Evolutionary conservation across 257 asterid species (phyloP), one percentile per base, ranked within the genome.

Genomic region (Galeopsis tetrahit): DNA sequence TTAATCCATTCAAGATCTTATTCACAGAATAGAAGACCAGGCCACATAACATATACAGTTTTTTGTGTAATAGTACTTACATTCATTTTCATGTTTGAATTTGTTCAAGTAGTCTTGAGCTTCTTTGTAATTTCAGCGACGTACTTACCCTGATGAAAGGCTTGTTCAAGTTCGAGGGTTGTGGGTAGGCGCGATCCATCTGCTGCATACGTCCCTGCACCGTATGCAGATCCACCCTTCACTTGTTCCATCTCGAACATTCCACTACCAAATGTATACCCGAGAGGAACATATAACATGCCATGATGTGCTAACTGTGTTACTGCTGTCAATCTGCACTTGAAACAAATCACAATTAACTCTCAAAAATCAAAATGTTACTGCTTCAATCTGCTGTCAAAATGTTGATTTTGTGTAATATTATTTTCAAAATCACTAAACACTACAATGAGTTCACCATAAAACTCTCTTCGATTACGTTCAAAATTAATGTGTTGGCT

Each of bases 291-390:
- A 77, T 77, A 92, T 69, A 92, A 28, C 92, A 92, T 92, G 13
- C 98, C 98, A 9, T 90, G 98, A 69, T 92, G 96, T 39, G 97
- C 97, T 60, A 92, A 81, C 61, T 92, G 98, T 17, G 98, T 87
- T 75, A 90, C 66, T 38, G 95, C 90, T 10, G 98, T 92, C 68
- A 88, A 78, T 80, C 98, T 92, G 85, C 85, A 81, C 32, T 2
- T 6, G 8, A 7, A 9, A 10, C 1, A 1, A 34, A 28, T 21
- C 40, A 63, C 11, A 64, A 62, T 43, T 60, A 42, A 33, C 10
- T 34, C 67, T 4, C 70, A 28, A n/a, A n/a, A n/a, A n/a, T n/a
- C n/a, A n/a, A n/a, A n/a, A n/a, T n/a, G n/a, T n/a, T n/a, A n/a
- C n/a, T n/a, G n/a, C n/a, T n/a, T n/a, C n/a, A n/a, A n/a, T n/a